Conservation (phyloP, 148 eudicot species). For the Diospyros lotus region DNA sequence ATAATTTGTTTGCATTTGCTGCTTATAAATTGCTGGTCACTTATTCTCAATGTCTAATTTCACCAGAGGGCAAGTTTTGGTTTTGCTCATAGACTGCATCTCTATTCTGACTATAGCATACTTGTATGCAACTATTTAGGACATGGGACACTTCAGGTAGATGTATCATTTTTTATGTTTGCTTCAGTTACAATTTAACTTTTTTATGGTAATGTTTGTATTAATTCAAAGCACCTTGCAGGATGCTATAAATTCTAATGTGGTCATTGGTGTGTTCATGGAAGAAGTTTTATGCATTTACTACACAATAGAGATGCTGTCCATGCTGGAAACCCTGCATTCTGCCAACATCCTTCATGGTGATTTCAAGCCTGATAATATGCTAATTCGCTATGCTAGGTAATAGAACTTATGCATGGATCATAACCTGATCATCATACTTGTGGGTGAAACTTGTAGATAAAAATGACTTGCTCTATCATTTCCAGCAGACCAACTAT, state of each 20-base stretch:
- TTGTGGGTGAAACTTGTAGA: not conserved
- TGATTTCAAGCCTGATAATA: constrained; percentile 97
- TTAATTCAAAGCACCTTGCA: constrained; percentile 26
- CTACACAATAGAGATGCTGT: constrained; percentile 96
- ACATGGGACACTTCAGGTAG: constrained; percentile 91
- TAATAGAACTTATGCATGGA: constrained; percentile 22
- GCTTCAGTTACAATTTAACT: constrained; percentile 7
- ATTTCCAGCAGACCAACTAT: no score
- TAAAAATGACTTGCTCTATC: no score
- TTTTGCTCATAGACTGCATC: constrained; percentile 72
- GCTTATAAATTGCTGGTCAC: constrained; percentile 11
- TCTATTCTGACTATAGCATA: constrained; percentile 81
- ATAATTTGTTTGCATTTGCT: not conserved
- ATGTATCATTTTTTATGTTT: constrained; percentile 20
- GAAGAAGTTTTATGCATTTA: constrained; percentile 81
- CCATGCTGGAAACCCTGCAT: constrained; percentile 80
- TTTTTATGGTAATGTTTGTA: not conserved
- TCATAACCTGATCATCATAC: not conserved
- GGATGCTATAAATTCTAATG: constrained; percentile 94
- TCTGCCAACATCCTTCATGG: constrained; percentile 76
- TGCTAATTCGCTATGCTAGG: constrained; percentile 86
- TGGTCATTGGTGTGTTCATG: constrained; percentile 60
- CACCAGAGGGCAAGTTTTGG: constrained; percentile 76
- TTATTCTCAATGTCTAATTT: constrained; percentile 15
- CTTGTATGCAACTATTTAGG: constrained; percentile 77